These are phyloP conservation scores for Pouteria glomerata DNA, from an alignment of 148 eudicot species.

Conservation along the genomic window DNA sequence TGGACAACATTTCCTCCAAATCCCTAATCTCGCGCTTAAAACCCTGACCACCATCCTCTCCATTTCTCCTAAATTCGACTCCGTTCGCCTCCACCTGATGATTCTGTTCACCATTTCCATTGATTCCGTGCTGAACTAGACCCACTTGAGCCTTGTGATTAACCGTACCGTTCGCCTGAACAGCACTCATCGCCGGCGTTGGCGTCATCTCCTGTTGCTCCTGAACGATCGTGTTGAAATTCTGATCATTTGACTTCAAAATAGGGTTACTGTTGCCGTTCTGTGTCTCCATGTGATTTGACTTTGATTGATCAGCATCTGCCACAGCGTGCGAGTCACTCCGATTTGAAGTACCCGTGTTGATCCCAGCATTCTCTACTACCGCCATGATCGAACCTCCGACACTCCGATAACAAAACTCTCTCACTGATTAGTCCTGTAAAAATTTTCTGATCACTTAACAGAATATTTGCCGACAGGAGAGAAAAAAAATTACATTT, in stretches of 20 bases:
- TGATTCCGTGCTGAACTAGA: constrained; percentile 10
- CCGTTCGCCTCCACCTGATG: constrained; percentile 13
- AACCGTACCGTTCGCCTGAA: constrained; percentile 6
- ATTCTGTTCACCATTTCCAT: constrained; percentile 16
- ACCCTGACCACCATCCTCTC: constrained; percentile 29
- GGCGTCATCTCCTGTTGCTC: constrained; percentile 6
- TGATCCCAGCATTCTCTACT: constrained; percentile 49
- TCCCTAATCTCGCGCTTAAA: constrained; percentile 66
- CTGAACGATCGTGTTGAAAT: constrained; percentile 8
- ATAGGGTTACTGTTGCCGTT: neutral
- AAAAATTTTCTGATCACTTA: neutral
- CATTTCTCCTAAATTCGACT: constrained; percentile 8
- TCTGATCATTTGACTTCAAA: constrained; percentile 31
- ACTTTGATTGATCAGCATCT: constrained; percentile 26
- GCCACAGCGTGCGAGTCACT: constrained; percentile 19
- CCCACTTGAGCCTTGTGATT: constrained; percentile 7
- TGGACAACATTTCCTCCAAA: constrained; percentile 67
- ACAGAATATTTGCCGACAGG: neutral
- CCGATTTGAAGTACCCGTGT: constrained; percentile 24
- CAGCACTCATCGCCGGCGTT: neutral
- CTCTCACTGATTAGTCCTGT: neutral
- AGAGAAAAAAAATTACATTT: neutral
- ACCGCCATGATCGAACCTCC: constrained; percentile 57
- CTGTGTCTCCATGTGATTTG: constrained; percentile 5
- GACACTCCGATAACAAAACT: neutral